Base-by-base conservation (phyloP, 257 asterid species). In the Penstemon barbatus region DNA sequence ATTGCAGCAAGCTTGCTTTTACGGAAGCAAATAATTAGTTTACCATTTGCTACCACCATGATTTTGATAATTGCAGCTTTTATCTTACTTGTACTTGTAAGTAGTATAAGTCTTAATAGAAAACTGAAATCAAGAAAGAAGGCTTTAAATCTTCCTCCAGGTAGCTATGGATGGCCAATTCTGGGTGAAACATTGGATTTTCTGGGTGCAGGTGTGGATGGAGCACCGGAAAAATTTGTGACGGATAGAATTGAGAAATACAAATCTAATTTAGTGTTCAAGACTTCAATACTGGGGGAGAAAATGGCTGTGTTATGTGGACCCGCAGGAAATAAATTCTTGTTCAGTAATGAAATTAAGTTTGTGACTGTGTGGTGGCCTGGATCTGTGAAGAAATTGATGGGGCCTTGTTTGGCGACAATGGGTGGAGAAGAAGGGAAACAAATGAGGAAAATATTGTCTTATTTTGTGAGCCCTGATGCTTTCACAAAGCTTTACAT, bases 341-440 rank as follows among this genome's bases (percentile, higher is more conserved):
- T 90, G 76, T 90, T 88, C 73, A 81, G 85, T 45, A 90, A 86
- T 6, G 89, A 81, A 33, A 88, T 86, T 71, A 90, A 88, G 75
- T 71, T 78, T 53, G 90, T 91, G 38, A 81, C 77, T 0, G 77
- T 75, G 4, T 91, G 96, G 95, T 86, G 95, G 91, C 95, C 96
- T 0, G 56, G 77, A 45, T 81, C 89, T 1, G 81, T 82, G 12
- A 80, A 81, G 54, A 67, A 63, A 68, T 65, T 88, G 72, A 81
- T 90, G 0, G 89, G 90, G 5, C 72, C 65, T 11, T 81, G 93
- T 59, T 18, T 87, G 40, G 64, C 85, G 1, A 85, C 87, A 0
- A 73, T 74, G 36, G 75, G 66, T 3, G 91, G 93, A 3, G 88
- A 84, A 0, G 87, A 89, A 66, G 95, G 91, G 3, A 81, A 74